phyloP scores from a whole-genome alignment of 1,284 basidiomycete genomes.

The Cutaneotrichosporon cyanovorans region DNA sequence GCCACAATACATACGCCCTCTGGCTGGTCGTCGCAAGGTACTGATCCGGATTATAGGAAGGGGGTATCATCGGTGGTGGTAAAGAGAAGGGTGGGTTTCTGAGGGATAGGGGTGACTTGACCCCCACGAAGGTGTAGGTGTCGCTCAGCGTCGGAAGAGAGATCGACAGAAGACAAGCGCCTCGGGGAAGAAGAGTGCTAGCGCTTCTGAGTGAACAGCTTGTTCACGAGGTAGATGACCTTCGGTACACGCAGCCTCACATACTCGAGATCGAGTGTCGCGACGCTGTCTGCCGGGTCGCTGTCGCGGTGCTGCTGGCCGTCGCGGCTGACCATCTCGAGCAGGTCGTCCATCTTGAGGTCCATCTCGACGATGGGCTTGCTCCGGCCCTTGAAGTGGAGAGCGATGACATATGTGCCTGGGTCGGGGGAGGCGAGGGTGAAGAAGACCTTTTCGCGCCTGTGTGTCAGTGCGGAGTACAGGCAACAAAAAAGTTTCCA shows the following conservation, averaged over 20 bases:
- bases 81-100: too few relatives aligned
- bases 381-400: conserved; percentile 98
- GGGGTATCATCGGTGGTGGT: too few relatives aligned
- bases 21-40: too few relatives aligned
- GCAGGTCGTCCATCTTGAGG: conserved; percentile 94
- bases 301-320: conserved; percentile 1
- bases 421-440: conserved; percentile 95
- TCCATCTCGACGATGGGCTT: conserved; percentile 99
- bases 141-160: too few relatives aligned
- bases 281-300: too few relatives aligned
- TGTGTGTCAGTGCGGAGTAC: conserved; percentile 34
- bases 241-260: conserved; percentile 95
- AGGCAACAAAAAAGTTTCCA: too few relatives aligned
- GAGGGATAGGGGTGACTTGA: too few relatives aligned
- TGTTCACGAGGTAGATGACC: conserved; percentile 82
- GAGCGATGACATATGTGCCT: conserved; percentile 95
- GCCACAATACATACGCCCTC: too few relatives aligned
- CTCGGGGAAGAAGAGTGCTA: neutral
- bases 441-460: conserved; percentile 96
- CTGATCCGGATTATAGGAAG: too few relatives aligned
- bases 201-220: conserved; percentile 50
- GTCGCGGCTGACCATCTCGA: conserved; percentile 69
- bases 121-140: too few relatives aligned
- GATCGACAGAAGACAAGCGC: too few relatives aligned
- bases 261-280: conserved; percentile 52